A percentile compares a stretch with the other conserved stretches of the same genome.
These are phyloP conservation scores for Aeschynomene evenia DNA, from an alignment of 306 rosid species.

Conservation along the genomic window DNA sequence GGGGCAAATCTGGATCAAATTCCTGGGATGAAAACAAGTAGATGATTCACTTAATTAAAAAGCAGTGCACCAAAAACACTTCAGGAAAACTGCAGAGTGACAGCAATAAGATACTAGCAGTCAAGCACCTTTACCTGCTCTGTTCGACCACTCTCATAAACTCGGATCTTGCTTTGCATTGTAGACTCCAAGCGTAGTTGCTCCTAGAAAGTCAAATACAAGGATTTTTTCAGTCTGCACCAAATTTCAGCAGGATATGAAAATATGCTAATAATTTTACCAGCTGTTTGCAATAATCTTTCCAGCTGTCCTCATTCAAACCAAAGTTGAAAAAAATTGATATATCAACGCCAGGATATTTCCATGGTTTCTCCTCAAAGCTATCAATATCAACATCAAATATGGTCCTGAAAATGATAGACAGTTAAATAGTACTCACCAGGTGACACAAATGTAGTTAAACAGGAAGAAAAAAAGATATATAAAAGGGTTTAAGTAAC, in stretches of 20 bases:
- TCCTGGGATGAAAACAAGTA: conserved; percentile 53
- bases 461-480: not conserved
- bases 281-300: conserved; percentile 97
- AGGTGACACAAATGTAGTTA: not conserved
- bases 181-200: conserved; percentile 97
- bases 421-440: conserved; percentile 21
- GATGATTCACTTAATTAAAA: conserved; percentile 9
- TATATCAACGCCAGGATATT: conserved; percentile 66
- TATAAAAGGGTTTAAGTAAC: too few relatives aligned
- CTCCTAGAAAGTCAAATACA: conserved; percentile 55
- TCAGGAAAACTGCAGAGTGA: not conserved
- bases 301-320: conserved; percentile 94
- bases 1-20: conserved; percentile 98
- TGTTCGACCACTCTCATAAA: conserved; percentile 94
- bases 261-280: conserved; percentile 42
- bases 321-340: conserved; percentile 93
- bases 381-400: conserved; percentile 88
- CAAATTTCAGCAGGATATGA: conserved; percentile 3
- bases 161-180: conserved; percentile 98
- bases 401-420: conserved; percentile 70
- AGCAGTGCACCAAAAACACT: not conserved
- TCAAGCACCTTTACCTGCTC: conserved; percentile 62
- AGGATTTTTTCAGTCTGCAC: conserved; percentile 26
- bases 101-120: conserved; percentile 2
- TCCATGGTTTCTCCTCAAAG: conserved; percentile 98